These are phyloP conservation scores for Colletotrichum gigasporum DNA, from an alignment of 2,329 filamentous ascomycete species.

Conservation along the genomic window DNA sequence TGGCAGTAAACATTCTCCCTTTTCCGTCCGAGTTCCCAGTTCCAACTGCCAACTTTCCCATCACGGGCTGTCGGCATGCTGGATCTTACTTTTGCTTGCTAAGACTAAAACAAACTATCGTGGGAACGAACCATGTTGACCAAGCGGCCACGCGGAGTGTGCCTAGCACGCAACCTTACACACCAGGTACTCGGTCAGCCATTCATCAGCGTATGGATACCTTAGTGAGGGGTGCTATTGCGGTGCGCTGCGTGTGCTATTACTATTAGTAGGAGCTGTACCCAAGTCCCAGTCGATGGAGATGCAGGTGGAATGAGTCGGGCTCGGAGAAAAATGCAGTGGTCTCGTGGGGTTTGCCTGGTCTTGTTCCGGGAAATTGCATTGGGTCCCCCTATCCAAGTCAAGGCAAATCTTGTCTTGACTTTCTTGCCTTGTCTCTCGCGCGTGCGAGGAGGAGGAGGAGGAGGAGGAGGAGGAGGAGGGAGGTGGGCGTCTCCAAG, in stretches of 20 bases:
- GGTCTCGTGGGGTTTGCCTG: neutral
- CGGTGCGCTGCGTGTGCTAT: neutral
- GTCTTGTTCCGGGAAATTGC: conserved; percentile 1
- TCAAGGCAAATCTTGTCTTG: too few species aligned
- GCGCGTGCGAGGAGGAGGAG: neutral
- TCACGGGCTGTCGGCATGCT: conserved; percentile 6
- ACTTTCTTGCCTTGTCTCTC: too few species aligned
- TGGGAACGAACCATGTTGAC: neutral
- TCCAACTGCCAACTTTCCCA: conserved; percentile 1
- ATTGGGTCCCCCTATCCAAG: neutral
- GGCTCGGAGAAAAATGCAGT: neutral
- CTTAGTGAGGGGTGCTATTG: too few species aligned
- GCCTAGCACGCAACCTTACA: neutral
- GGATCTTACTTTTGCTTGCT: neutral
- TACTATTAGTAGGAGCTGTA: neutral
- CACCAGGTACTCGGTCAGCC: too few species aligned
- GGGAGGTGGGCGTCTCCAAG: too few species aligned
- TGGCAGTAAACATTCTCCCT: neutral
- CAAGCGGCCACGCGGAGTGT: too few species aligned
- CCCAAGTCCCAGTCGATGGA: neutral
- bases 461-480: too few species aligned
- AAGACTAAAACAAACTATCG: neutral
- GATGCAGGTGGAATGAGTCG: neutral
- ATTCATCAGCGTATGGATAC: too few species aligned
- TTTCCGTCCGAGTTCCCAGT: neutral